These are phyloP conservation scores for Plasmopara muralis DNA, from an alignment of 352 stramenopile species.

Conservation along the genomic window DNA sequence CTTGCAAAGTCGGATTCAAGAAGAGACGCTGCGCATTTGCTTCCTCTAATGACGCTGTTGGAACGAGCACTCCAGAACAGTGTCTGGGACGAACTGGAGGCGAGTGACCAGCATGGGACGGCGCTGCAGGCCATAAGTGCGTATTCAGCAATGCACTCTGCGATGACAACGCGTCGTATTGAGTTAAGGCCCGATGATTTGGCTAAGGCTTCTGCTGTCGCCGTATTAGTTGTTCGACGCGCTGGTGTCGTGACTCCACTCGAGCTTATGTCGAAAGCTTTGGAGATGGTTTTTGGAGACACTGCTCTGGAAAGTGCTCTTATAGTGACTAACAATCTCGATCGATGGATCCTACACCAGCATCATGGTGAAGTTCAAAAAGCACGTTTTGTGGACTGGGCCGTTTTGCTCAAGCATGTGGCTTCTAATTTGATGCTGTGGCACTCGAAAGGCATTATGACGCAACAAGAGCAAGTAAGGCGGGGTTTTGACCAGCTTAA, in stretches of 20 bases:
- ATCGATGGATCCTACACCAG: conserved; percentile 32
- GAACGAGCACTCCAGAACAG: conserved; percentile 12
- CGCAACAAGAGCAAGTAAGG: conserved; percentile 15
- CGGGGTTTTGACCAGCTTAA: conserved; percentile 24
- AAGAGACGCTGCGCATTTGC: conserved; percentile 19
- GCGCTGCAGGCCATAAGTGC: conserved; percentile 33
- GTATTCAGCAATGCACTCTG: conserved; percentile 30
- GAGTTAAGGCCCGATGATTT: conserved; percentile 10
- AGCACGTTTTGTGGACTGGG: conserved; percentile 37
- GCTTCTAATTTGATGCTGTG: conserved; percentile 23
- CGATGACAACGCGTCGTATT: conserved; percentile 1
- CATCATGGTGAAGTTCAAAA: conserved; percentile 21
- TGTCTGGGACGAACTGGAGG: conserved; percentile 31
- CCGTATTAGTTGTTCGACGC: conserved; percentile 26
- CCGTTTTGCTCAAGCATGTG: conserved; percentile 28
- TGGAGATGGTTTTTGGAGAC: conserved; percentile 14
- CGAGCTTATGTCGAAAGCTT: conserved; percentile 26
- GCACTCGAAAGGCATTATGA: not conserved
- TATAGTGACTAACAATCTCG: conserved; percentile 26
- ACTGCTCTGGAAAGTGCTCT: conserved; percentile 29
- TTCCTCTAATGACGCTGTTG: conserved; percentile 39
- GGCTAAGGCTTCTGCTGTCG: conserved; percentile 23
- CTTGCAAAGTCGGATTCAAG: conserved; percentile 3
- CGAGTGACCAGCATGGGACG: conserved; percentile 29
- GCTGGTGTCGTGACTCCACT: conserved; percentile 35